phyloP scores from a whole-genome alignment of 768 basidiomycete genomes.

The Agaricus bisporus region DNA sequence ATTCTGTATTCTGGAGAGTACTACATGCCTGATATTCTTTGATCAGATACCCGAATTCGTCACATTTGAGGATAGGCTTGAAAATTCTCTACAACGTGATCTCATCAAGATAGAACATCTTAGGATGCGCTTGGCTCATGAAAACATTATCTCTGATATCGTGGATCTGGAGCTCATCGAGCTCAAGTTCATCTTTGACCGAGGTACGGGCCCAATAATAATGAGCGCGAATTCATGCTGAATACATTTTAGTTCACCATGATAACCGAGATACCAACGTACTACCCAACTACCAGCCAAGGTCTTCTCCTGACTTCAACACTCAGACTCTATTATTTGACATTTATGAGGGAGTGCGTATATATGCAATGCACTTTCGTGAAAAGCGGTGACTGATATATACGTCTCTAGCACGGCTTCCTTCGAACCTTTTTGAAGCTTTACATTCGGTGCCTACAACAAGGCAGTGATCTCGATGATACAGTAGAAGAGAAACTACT shows the following conservation, averaged over 20 bases:
- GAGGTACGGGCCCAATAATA: slow-evolving; percentile 37
- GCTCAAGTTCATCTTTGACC: slow-evolving; percentile 76
- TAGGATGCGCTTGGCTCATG: slow-evolving; percentile 76
- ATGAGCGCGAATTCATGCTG: neutral
- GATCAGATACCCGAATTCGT: slow-evolving; percentile 79
- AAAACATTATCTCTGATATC: slow-evolving; percentile 61
- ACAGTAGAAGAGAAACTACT: slow-evolving; percentile 76
- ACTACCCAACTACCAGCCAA: slow-evolving; percentile 74
- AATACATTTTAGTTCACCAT: slow-evolving; percentile 51
- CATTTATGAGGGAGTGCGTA: slow-evolving; percentile 55
- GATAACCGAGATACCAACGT: slow-evolving; percentile 87
- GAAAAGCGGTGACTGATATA: neutral
- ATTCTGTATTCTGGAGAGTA: neutral
- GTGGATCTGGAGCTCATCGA: slow-evolving; percentile 83
- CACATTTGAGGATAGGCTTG: slow-evolving; percentile 70
- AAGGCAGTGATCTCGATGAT: slow-evolving; percentile 76
- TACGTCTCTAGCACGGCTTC: slow-evolving; percentile 55
- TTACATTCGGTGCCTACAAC: slow-evolving; percentile 73
- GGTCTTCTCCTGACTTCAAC: slow-evolving; percentile 41
- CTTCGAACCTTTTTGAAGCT: slow-evolving; percentile 63
- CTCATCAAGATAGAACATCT: slow-evolving; percentile 79
- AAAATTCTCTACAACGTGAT: slow-evolving; percentile 82
- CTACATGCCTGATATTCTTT: neutral
- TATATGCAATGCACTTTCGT: neutral
- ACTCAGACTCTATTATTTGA: slow-evolving; percentile 66